These are phyloP conservation scores for Talaromyces nanjingensis DNA, from an alignment of 495 filamentous ascomycete species.

Conservation along the genomic window DNA sequence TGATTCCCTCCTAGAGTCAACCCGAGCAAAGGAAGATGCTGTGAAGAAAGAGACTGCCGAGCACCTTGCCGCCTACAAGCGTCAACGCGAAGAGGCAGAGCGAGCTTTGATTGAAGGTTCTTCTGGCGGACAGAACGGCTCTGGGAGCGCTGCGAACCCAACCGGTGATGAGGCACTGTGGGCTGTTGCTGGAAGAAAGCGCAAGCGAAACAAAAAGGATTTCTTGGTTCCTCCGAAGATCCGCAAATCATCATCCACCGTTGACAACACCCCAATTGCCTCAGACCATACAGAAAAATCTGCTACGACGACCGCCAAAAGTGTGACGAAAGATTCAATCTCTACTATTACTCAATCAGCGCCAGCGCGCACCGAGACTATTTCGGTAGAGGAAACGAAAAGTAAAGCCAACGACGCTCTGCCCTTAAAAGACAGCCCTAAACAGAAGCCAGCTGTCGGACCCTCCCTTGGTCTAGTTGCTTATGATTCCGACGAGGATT, in stretches of 20 bases:
- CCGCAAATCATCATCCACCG: conserved; percentile 36
- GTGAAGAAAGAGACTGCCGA: conserved; percentile 69
- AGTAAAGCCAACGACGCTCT: not conserved
- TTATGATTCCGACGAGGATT: conserved; percentile 38
- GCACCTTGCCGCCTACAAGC: conserved; percentile 63
- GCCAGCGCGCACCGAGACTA: not conserved
- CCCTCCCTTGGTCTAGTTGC: conserved; percentile 20
- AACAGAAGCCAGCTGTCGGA: conserved; percentile 14
- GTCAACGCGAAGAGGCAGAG: conserved; percentile 61
- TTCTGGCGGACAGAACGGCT: conserved; percentile 25
- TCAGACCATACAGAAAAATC: not conserved
- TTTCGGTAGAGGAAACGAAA: not conserved
- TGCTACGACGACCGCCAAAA: not conserved
- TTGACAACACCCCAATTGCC: not conserved
- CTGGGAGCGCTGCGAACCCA: conserved; percentile 17
- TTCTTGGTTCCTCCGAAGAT: conserved; percentile 51
- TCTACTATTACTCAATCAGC: not conserved
- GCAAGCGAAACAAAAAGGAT: conserved; percentile 52
- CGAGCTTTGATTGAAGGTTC: conserved; percentile 36
- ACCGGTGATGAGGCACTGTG: conserved; percentile 45
- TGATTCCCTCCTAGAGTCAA: conserved; percentile 65
- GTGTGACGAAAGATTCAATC: not conserved
- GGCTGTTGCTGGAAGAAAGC: conserved; percentile 48
- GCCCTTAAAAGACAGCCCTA: not conserved
- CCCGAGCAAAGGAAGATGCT: conserved; percentile 62